These are phyloP conservation scores for Pyrenochaeta sp. DNA, from an alignment of 2,329 filamentous ascomycete species.

Conservation along the genomic window DNA sequence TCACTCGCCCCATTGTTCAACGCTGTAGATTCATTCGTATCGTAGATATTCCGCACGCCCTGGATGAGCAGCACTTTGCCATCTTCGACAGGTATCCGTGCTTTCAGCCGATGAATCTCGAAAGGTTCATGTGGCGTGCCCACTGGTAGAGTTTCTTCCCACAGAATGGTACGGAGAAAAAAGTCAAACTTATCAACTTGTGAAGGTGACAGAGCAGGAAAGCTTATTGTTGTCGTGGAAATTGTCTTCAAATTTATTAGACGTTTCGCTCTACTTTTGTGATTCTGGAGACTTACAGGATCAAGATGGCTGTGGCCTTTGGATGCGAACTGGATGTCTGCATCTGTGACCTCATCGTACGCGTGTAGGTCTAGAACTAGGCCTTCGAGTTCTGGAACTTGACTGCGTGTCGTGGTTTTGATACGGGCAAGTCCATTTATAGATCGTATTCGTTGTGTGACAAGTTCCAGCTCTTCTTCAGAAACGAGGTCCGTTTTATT, in stretches of 20 bases:
- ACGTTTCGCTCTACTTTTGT: background rate
- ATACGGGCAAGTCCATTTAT: constrained; percentile 92
- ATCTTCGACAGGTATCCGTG: constrained; percentile 70
- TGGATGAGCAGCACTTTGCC: constrained; percentile 81
- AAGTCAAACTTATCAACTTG: constrained; percentile 73
- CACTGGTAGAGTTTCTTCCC: constrained; percentile 73
- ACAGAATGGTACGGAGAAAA: constrained; percentile 84
- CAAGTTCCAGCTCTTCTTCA: constrained; percentile 69
- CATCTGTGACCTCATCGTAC: constrained; percentile 79
- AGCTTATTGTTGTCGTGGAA: constrained; percentile 76
- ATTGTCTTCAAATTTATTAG: constrained; percentile 67
- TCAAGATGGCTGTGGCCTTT: constrained; percentile 93
- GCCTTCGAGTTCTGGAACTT: constrained; percentile 82
- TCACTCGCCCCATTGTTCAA: background rate
- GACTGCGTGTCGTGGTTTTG: constrained; percentile 79
- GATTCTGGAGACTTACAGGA: constrained; percentile 63
- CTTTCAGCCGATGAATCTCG: constrained; percentile 90
- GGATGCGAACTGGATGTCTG: constrained; percentile 68
- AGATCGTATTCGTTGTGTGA: constrained; percentile 74
- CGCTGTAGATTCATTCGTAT: constrained; percentile 72
- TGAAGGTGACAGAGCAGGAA: constrained; percentile 65
- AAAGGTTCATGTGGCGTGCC: constrained; percentile 54
- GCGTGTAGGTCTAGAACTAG: constrained; percentile 89
- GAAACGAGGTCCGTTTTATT: constrained; percentile 92
- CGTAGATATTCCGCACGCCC: constrained; percentile 92